Base-by-base conservation (phyloP, 2,329 filamentous ascomycete species). In the Orbilia brochopaga region DNA sequence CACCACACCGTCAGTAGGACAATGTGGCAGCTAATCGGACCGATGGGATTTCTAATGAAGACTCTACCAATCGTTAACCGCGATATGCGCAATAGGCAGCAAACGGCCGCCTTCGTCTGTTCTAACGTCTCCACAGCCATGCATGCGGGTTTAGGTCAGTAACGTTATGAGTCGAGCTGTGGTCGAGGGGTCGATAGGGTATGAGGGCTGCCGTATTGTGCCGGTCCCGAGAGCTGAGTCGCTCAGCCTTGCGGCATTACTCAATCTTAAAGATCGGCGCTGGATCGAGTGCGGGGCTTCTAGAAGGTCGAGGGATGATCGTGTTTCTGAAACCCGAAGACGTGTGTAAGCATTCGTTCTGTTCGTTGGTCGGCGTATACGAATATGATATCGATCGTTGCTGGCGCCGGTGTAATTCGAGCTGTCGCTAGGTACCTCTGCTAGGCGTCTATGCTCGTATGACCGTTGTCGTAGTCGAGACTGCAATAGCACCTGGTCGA, bases 241-340 rank as follows among this genome's bases (percentile, higher is more conserved):
- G 32, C 58, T 63, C 66, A 70, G 54, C 66, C 59, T 70, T 63
- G 66, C 53, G 54, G 53, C 64, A 64, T 63, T 64, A 62, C 51
- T 62, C 40, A 17, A 52, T 54, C n/a, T n/a, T n/a, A n/a, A 48
- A 21, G 35, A 55, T 51, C 53, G 40, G 54, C 54, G 40, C 46
- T 35, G n/a, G 44, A 23, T 48, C 19, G 15, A 40, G 53, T 17
- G 37, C n/a, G 42, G 30, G 44, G 40, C 55, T 69, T 70, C 66
- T 63, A 64, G 66, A 70, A 55, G 54, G 50, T 53, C 35, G 50
- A 44, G 27, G 44, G 21, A 27, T 37, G 52, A 55, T 23, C 17
- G 24, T 44, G 40, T 5, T 17, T 13, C 15, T 44, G 23, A 40
- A 32, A 56, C 23, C 32, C 17, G 35, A 30, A 46, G 23, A 27